Evolutionary conservation across 179 eudicot genomes (phyloP).

Genomic region (Corrigiola litoralis): DNA sequence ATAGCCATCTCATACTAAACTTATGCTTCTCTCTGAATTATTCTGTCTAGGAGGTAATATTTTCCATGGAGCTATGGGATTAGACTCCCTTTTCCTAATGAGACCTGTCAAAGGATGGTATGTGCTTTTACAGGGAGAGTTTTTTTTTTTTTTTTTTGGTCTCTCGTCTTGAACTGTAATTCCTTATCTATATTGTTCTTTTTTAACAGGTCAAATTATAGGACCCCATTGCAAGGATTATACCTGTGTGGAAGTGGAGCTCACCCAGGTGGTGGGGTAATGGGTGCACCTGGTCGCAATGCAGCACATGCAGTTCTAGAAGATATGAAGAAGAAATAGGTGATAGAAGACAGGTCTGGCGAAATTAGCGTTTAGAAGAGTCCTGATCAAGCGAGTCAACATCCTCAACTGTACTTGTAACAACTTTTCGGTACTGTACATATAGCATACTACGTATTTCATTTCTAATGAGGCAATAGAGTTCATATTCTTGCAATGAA

Average conservation of each 20-base stretch:
- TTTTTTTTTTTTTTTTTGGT: background rate
- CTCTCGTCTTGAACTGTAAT: background rate
- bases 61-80: conserved; percentile 97
- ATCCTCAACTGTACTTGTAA: no score
- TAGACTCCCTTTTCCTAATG: conserved; percentile 93
- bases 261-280: conserved; percentile 99
- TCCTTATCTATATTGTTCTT: background rate
- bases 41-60: conserved; percentile 78
- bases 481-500: no score
- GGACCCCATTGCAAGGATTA: conserved; percentile 80
- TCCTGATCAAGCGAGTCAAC: no score
- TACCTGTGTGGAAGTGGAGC: conserved; percentile 94
- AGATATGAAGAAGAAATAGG: conserved; percentile 36
- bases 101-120: conserved; percentile 98
- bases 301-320: conserved; percentile 71
- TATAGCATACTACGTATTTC: no score
- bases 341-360: background rate
- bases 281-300: conserved; percentile 98
- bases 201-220: conserved; percentile 71
- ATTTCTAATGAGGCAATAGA: no score
- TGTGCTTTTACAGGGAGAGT: background rate
- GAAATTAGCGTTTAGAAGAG: no score
- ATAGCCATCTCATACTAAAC: background rate
- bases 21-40: background rate
- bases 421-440: no score